Base-by-base conservation (phyloP, 768 basidiomycete species). In the Suillus subaureus region DNA sequence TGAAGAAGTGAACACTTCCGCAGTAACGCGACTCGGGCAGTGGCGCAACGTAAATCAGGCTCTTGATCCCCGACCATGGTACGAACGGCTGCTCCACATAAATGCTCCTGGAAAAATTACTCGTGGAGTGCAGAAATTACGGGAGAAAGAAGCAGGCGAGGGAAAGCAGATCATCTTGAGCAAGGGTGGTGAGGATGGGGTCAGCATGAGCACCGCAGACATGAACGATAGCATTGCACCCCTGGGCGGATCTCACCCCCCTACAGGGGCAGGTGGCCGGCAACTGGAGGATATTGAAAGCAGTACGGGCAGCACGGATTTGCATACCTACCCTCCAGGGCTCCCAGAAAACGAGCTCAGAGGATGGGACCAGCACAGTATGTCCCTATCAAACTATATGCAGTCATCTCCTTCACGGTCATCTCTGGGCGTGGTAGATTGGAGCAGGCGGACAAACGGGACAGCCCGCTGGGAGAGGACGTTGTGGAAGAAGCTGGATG, bases 401-500 rank as follows among this genome's bases (percentile, higher is more conserved):
- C 84, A 85, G 65, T 89, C 87, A 49, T 70, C 87, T 35, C 83
- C 80, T 63, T 87, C 87, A 18, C 84, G 83, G 4, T 79, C 85
- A 15, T 85, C 83, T 28, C 68, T 84, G 8, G 92, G 94, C 15
- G 94, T 95, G 37, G 80, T 97, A n/a, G 91, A 97, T 74, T 95
- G 89, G 86, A 82, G 79, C 56, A 87, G 87, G 57, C 87, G 85
- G 43, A 79, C 85, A 3, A 81, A 81, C 4, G 94, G 94, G 0
- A 85, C 89, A 4, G 89, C 94, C 2, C 83, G 84, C 33, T 99
- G 97, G 97, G 96, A 98, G 73, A 83, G 97, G 63, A 99, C 97
- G 16, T 80, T 99, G 2, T 99, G 97, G 97, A 98, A 99, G 83
- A 98, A 99, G 82, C 83, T 99, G 52, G 96, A 97, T 74, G 96